A percentile compares a stretch with the other conserved stretches of the same genome.
Evolutionary conservation across 257 asterid species (phyloP).

Genomic region (Petunia secreta): DNA sequence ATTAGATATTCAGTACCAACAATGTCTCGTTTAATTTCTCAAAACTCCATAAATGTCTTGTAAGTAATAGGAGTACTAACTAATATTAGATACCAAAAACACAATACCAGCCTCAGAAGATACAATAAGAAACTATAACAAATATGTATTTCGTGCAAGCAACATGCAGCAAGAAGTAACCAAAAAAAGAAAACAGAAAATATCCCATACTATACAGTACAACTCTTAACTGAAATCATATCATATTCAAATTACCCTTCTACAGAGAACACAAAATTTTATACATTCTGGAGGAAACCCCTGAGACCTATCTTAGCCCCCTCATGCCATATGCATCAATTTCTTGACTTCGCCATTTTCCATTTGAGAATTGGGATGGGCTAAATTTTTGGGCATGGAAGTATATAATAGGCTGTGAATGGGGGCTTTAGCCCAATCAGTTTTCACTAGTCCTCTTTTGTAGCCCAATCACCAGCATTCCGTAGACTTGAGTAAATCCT

Average conservation of each 20-base stretch:
- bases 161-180: not conserved
- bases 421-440: slow-evolving; percentile 91
- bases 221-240: too few relatives aligned
- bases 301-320: slow-evolving; percentile 75
- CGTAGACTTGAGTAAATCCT: slow-evolving; percentile 80
- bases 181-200: not conserved
- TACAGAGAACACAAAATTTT: not conserved
- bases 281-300: slow-evolving; percentile 68
- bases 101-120: not conserved
- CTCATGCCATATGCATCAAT: slow-evolving; percentile 68
- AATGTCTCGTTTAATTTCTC: too few relatives aligned
- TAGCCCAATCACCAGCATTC: slow-evolving; percentile 90
- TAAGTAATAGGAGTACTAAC: not conserved
- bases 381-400: slow-evolving; percentile 47
- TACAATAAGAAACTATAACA: not conserved
- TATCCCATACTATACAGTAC: too few relatives aligned
- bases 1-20: too few relatives aligned
- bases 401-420: slow-evolving; percentile 69
- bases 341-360: slow-evolving; percentile 58
- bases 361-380: slow-evolving; percentile 43
- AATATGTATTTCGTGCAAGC: not conserved
- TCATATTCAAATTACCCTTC: too few relatives aligned
- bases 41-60: not conserved
- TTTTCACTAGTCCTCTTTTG: slow-evolving; percentile 69
- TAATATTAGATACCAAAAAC: not conserved